Percentiles rank a stretch among this genome's conserved stretches.
Conservation (phyloP, 768 basidiomycete genomes). For the Cubamyces lactineus region DNA sequence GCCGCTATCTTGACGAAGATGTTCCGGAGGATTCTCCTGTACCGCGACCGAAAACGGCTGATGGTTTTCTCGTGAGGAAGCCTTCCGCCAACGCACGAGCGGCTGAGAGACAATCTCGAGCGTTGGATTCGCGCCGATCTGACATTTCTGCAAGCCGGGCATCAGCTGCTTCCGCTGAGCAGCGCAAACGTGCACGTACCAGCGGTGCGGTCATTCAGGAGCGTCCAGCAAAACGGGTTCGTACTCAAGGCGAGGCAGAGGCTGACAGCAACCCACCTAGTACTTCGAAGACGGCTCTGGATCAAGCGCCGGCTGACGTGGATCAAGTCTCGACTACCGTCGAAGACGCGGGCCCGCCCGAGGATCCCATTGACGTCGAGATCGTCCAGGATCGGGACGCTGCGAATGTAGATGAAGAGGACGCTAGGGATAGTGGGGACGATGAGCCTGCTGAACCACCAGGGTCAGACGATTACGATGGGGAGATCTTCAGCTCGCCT, state of each 20-base stretch:
- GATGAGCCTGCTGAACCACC: conserved; percentile 5
- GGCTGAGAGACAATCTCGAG: not conserved
- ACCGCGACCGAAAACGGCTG: conserved; percentile 2
- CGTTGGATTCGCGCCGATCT: not conserved
- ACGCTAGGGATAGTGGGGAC: not conserved
- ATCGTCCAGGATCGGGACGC: not conserved
- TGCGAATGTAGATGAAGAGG: not conserved
- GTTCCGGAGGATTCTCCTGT: not conserved
- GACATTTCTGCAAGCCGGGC: not conserved
- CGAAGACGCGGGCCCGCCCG: not conserved
- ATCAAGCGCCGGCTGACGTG: not conserved
- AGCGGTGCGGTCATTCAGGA: not conserved
- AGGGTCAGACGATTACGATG: conserved; percentile 18
- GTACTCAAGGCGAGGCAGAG: not conserved
- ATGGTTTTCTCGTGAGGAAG: not conserved
- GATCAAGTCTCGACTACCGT: not conserved
- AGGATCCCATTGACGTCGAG: not conserved
- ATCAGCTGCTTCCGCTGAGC: not conserved
- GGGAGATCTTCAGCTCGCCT: conserved; percentile 15
- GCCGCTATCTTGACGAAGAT: not conserved
- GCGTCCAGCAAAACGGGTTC: conserved; percentile 15
- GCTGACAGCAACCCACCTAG: not conserved
- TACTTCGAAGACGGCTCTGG: not conserved
- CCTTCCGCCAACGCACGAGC: not conserved
- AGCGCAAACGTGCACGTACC: not conserved